These are phyloP conservation scores for Aspergillus pseudotamarii DNA, from an alignment of 2,329 filamentous ascomycete species.

Conservation along the genomic window DNA sequence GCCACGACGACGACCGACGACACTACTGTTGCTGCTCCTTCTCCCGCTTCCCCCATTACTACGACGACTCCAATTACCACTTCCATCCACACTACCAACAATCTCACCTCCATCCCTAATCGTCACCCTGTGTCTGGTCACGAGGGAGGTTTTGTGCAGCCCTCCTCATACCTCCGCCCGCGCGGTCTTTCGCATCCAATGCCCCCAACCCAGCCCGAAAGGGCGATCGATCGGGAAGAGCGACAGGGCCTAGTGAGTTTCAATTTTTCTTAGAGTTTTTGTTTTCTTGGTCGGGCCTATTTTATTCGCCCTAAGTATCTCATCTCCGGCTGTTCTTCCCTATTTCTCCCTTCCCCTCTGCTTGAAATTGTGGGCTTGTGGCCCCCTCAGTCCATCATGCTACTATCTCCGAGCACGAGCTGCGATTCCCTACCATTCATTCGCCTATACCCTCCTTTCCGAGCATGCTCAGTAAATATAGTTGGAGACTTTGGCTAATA, in stretches of 20 bases:
- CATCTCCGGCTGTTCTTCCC: conserved; percentile 1
- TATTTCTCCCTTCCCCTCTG: not conserved
- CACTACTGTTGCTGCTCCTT: not conserved
- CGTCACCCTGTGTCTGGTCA: conserved; percentile 35
- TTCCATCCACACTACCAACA: conserved; percentile 8
- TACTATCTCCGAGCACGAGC: not conserved
- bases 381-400: not conserved
- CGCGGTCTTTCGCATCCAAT: conserved; percentile 44
- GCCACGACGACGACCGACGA: conserved; percentile 9
- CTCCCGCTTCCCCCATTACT: conserved; percentile 1
- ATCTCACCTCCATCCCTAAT: conserved; percentile 11
- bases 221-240: conserved; percentile 53
- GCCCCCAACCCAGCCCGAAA: conserved; percentile 44
- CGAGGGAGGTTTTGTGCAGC: conserved; percentile 52
- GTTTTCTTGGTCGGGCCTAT: conserved; percentile 9
- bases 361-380: not conserved
- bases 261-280: conserved; percentile 10
- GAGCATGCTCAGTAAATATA: conserved; percentile 11
- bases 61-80: conserved; percentile 6
- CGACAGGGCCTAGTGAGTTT: conserved; percentile 51
- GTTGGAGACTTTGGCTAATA: conserved; percentile 30
- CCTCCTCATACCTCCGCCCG: conserved; percentile 51
- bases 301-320: conserved; percentile 1
- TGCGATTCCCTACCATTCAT: not conserved
- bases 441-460: not conserved